Base-by-base conservation (phyloP, 371 early-diverging fungal species). In the Mucor indicus region DNA sequence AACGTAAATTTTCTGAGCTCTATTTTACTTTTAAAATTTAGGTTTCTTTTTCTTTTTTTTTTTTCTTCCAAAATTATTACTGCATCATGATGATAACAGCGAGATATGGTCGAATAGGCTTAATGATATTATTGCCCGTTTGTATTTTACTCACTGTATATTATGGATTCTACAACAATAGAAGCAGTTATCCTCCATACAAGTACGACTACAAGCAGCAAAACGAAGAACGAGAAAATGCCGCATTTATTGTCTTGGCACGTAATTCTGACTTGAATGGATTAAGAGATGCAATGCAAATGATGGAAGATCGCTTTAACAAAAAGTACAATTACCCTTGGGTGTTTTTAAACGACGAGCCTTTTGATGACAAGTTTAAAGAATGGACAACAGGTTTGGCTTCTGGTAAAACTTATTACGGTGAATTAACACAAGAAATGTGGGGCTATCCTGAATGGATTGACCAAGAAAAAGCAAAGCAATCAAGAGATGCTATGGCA, bases 221-320 rank as follows among this genome's bases (percentile, higher is more conserved):
- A 10, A 43, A 42, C 11, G 20, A 24, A 40, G 15, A 49, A 38
- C 31, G 82, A 45, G 59, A 71, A 8, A 86, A 82, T 2, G 89
- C 86, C 0, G 80, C 78, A 1, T 81, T 87, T 67, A 65, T 79
- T 2, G 67, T 79, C 23, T 48, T 81, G 0, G 72, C 65, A 1
- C 65, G 93, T 9, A 91, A 96, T 60, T 40, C 55, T 3, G 94
- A 96, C 38, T 54, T 88, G 37, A 48, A 77, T 15, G 81, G 73
- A 1, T 77, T 93, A 40, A 57, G 63, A 22, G 47, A 44, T 7
- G 72, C 91, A 0, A 69, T 96, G 56, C 72, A 62, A 27, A 75
- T 83, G 63, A 72, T 91, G 31, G 92, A 93, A 60, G 79, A 83
- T 47, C 60, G 75, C 41, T 91, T 87, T 57, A 92, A 92, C 55